Evolutionary conservation across 306 rosid species (phyloP), one percentile per base, ranked within the genome.

Genomic region (Castanospermum australe): DNA sequence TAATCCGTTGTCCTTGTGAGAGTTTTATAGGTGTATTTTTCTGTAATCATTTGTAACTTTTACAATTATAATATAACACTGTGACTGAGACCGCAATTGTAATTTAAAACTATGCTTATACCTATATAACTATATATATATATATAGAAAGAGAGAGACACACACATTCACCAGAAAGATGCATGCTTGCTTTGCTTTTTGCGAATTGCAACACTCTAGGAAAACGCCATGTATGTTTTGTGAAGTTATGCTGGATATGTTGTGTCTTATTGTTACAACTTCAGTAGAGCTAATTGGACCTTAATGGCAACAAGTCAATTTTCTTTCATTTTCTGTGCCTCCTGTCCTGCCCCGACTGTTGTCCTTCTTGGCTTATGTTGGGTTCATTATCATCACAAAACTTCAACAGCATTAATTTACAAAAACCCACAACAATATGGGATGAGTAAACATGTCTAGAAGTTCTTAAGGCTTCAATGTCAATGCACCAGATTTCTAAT

Each of bases 221-320:
- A 47, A 15, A 69, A 30, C n/a, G 14, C 5, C 13, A 44, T 18
- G 2, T 18, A 50, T 32, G 11, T 39, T 45, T 25, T 44, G 32
- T 30, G 59, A 42, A n/a, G 13, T 30, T 6, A 25, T 67, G 57
- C 24, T 7, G 18, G 15, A 22, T 35, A 73, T 59, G 70, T 75
- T 75, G 2, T 24, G 70, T 75, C 79, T 60, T 60, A 18, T 62
- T 75, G 36, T 30, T 12, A 30, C 71, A 61, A 20, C 61, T 18
- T 52, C 71, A 75, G n/a, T 45, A 50, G 21, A 45, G n/a, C 5
- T 61, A n/a, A n/a, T n/a, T 33, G 22, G 28, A 30, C 24, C 69
- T 45, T 61, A 61, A 5, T 17, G 17, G 13, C 20, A 4, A 35
- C 50, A 10, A 8, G 71, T 75, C 71, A 18, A 6, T 36, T 44